Evolutionary conservation across 257 asterid species (phyloP), one percentile per base, ranked within the genome.

Genomic region (Jaltomata sinuosa): DNA sequence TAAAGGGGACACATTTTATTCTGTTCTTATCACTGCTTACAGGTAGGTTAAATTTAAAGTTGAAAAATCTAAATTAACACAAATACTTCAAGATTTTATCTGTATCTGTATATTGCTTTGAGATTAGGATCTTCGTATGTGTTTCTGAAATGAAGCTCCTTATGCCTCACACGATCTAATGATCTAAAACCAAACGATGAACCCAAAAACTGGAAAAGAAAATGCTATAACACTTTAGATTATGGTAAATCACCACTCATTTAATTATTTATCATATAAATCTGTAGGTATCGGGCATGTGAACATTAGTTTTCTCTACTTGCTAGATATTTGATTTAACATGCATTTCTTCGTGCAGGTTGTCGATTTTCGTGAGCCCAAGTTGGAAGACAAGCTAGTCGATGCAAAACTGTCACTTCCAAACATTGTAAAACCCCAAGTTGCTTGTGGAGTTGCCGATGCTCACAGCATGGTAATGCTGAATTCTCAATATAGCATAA

Each of bases 371-470:
- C 85, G 89, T 74, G 95, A 92, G 76, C 89, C 91, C 82, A 83
- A 85, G 88, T 89, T 95, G 92, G 93, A 88, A 40, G 88, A 90
- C 52, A 95, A 87, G 89, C 89, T 96, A 82, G 94, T 45, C 10
- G 94, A 92, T 87, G 98, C 96, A 53, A 88, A 91, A 86, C 85
- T 97, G 86, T 85, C 91, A 38, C 87, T 91, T 84, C 99, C 99
- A 84, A 94, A 89, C 86, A 94, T 97, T 42, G 97, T 95, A 89
- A 97, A 95, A 89, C 98, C 99, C 84, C 99, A 97, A 91, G 97
- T 95, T 92, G 99, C 98, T 42, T 95, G 99, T 85, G 99, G 99
- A 80, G 96, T 95, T 81, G 92, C 95, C 45, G 95, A 93, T 87
- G 97, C 99, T 85, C 99, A 97, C 88, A 93, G 97, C 91, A 97